These are phyloP conservation scores for Dentipellis sp. DNA, from an alignment of 768 basidiomycete genomes.

Conservation along the genomic window DNA sequence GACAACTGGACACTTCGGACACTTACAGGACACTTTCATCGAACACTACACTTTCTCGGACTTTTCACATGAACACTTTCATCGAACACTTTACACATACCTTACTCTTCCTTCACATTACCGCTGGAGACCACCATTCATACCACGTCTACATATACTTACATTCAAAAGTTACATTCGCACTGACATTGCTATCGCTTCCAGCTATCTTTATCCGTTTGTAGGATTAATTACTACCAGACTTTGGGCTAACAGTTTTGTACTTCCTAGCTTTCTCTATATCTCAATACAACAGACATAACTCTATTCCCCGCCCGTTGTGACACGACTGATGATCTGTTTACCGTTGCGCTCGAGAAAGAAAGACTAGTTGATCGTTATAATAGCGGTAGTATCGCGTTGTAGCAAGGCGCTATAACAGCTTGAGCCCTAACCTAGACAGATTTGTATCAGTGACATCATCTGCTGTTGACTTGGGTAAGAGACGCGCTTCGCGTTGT, in stretches of 20 bases:
- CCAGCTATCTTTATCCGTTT: background rate
- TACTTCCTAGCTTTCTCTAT: background rate
- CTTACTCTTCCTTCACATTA: background rate
- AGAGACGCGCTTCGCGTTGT: no score
- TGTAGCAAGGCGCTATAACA: no score
- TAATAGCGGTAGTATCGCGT: no score
- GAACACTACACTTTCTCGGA: background rate
- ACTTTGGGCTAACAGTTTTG: background rate
- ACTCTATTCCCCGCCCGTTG: no score
- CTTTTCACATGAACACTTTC: background rate
- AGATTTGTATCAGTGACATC: no score
- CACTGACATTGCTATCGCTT: background rate
- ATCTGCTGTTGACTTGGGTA: no score
- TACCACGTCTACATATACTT: background rate
- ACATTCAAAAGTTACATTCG: background rate
- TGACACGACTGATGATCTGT: no score
- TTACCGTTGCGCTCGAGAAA: no score
- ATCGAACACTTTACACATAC: background rate
- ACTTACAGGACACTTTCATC: background rate
- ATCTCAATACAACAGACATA: background rate
- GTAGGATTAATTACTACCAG: background rate
- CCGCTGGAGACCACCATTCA: background rate
- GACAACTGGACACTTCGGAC: background rate
- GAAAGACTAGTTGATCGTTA: no score
- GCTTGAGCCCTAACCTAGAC: no score